These are phyloP conservation scores for Diaporthe eres DNA, from an alignment of 2,329 filamentous ascomycete species.

Conservation along the genomic window DNA sequence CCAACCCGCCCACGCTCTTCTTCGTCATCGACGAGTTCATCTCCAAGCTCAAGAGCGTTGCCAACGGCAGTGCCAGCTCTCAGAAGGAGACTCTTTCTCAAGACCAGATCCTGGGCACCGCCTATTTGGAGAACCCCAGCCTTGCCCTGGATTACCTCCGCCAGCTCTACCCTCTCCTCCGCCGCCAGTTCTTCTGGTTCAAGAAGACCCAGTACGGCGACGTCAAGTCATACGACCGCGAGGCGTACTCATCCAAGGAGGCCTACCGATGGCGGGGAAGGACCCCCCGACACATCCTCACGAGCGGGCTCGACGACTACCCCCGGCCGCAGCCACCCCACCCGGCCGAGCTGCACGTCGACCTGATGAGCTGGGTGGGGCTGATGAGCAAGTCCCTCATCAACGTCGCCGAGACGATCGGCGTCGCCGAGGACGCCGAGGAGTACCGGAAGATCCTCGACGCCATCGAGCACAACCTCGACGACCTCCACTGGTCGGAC, in stretches of 20 bases:
- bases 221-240: constrained; percentile 90
- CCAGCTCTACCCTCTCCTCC: constrained; percentile 86
- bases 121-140: constrained; percentile 77
- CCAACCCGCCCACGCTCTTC: constrained; percentile 96
- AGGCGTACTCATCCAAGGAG: constrained; percentile 90
- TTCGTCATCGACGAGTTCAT: constrained; percentile 89
- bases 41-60: constrained; percentile 75
- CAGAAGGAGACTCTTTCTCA: constrained; percentile 60
- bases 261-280: constrained; percentile 96
- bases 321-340: constrained; percentile 94
- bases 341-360: constrained; percentile 94
- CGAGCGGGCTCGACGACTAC: constrained; percentile 96
- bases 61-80: constrained; percentile 61
- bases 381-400: constrained; percentile 91
- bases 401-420: constrained; percentile 83
- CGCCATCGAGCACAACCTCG: constrained; percentile 87
- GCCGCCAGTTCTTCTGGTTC: constrained; percentile 95
- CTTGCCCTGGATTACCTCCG: constrained; percentile 79
- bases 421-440: constrained; percentile 80
- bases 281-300: constrained; percentile 87
- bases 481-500: constrained; percentile 93
- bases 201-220: constrained; percentile 91
- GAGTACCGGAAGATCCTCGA: constrained; percentile 80
- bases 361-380: constrained; percentile 97
- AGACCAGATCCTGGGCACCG: constrained; percentile 68